phyloP scores from a whole-genome alignment of 345 rosid species.

The Populus davidiana region DNA sequence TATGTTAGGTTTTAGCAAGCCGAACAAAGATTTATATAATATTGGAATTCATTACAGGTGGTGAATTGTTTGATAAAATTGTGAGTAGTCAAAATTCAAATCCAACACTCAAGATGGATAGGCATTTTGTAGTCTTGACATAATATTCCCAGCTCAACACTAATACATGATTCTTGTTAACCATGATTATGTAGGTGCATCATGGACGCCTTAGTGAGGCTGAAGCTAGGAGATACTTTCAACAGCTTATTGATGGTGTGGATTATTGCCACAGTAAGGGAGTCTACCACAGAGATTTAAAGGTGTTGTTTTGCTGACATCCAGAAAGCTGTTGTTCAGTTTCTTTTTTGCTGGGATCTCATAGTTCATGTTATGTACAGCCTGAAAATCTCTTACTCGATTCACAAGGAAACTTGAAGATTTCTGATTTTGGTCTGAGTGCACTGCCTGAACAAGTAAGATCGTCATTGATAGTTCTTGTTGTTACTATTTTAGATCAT shows the following conservation, averaged over 20 bases:
- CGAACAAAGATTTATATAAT: conserved; percentile 91
- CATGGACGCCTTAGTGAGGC: conserved; percentile 85
- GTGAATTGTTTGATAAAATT: conserved; percentile 94
- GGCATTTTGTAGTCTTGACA: not conserved
- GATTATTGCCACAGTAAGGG: conserved; percentile 92
- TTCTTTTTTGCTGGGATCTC: conserved; percentile 17
- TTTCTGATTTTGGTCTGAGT: conserved; percentile 95
- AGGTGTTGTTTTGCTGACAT: conserved; percentile 41
- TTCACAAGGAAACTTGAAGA: conserved; percentile 85
- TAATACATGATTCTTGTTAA: conserved; percentile 3
- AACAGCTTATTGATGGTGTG: conserved; percentile 96
- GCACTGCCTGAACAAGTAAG: conserved; percentile 83
- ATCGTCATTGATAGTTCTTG: not conserved
- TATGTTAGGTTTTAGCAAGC: conserved; percentile 74
- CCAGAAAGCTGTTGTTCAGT: not conserved
- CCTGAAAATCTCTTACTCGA: conserved; percentile 95
- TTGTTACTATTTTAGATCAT: not conserved
- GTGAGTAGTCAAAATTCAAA: conserved; percentile 48
- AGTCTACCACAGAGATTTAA: conserved; percentile 91
- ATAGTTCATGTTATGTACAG: conserved; percentile 36
- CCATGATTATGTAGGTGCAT: conserved; percentile 52
- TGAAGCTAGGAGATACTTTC: conserved; percentile 82
- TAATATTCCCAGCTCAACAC: not conserved
- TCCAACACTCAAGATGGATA: conserved; percentile 3
- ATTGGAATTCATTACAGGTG: conserved; percentile 93